A percentile compares a stretch with the other conserved stretches of the same genome.
These are phyloP conservation scores for Ceratocystis eucalypticola DNA, from an alignment of 2,329 filamentous ascomycete genomes.

Conservation along the genomic window DNA sequence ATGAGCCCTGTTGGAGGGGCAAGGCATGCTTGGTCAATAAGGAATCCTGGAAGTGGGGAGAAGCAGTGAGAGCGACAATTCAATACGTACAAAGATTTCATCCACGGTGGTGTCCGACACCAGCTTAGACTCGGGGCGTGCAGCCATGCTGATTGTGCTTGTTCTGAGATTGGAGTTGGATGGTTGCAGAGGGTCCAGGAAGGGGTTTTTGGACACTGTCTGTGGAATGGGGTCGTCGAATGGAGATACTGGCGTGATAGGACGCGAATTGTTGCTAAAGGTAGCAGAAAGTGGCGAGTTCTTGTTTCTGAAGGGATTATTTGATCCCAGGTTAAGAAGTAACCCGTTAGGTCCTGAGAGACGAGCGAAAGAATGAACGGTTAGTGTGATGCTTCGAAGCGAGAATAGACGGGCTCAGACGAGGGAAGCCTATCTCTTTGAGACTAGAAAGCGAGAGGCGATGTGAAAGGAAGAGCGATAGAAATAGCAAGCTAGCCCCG, in stretches of 20 bases:
- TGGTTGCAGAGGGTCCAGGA: constrained; percentile 42
- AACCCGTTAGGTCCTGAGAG: constrained; percentile 32
- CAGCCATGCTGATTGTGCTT: constrained; percentile 31
- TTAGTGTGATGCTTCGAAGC: constrained; percentile 30
- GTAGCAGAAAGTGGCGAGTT: constrained; percentile 37
- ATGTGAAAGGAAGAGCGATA: not conserved
- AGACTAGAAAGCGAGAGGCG: not conserved
- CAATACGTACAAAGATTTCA: constrained; percentile 60
- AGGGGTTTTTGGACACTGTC: constrained; percentile 61
- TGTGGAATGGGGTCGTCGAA: constrained; percentile 44
- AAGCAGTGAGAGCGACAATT: not conserved
- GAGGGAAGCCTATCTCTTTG: not conserved
- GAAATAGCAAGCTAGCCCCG: not conserved
- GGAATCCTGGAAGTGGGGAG: not conserved
- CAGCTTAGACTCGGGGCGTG: constrained; percentile 33
- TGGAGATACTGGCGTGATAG: constrained; percentile 36
- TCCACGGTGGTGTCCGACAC: constrained; percentile 39
- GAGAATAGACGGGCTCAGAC: constrained; percentile 23
- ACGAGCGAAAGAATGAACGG: constrained; percentile 35
- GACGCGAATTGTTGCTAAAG: constrained; percentile 26
- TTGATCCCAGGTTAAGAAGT: constrained; percentile 58
- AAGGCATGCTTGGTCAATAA: not conserved
- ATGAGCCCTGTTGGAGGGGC: constrained; percentile 6
- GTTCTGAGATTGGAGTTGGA: constrained; percentile 4
- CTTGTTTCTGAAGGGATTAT: constrained; percentile 69